Conservation (phyloP, 176 grass and related monocot genomes). For the Juncus effusus region DNA sequence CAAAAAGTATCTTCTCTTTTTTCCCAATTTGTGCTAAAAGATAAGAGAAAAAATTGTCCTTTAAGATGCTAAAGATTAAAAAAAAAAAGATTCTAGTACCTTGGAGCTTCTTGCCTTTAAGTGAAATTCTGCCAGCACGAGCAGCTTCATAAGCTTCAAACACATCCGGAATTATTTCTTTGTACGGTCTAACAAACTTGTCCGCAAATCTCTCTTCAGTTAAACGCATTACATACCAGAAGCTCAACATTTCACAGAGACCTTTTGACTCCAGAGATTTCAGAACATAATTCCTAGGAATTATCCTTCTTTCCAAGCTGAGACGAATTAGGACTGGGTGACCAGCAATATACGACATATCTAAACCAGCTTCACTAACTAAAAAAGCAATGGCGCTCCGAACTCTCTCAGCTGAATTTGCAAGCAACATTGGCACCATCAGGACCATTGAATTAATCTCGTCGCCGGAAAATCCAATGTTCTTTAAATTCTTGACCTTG, state of each 20-base stretch:
- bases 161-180: neutral
- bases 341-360: slow-evolving; percentile 31
- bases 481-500: slow-evolving; percentile 35
- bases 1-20: neutral
- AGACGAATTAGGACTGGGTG: neutral
- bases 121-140: neutral
- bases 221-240: neutral
- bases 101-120: no score
- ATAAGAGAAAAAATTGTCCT: no score
- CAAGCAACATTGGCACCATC: neutral
- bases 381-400: neutral
- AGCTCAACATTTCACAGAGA: neutral
- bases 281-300: neutral
- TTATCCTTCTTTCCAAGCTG: slow-evolving; percentile 2
- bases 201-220: neutral
- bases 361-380: slow-evolving; percentile 22
- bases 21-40: neutral
- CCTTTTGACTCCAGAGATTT: neutral
- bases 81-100: no score
- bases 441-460: neutral
- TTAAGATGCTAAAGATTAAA: no score
- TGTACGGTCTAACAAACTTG: neutral
- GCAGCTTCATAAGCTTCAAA: neutral
- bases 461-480: slow-evolving; percentile 34
- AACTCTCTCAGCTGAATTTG: neutral